Conservation (phyloP, 805 yeast species). For the Kazachstania africana region DNA sequence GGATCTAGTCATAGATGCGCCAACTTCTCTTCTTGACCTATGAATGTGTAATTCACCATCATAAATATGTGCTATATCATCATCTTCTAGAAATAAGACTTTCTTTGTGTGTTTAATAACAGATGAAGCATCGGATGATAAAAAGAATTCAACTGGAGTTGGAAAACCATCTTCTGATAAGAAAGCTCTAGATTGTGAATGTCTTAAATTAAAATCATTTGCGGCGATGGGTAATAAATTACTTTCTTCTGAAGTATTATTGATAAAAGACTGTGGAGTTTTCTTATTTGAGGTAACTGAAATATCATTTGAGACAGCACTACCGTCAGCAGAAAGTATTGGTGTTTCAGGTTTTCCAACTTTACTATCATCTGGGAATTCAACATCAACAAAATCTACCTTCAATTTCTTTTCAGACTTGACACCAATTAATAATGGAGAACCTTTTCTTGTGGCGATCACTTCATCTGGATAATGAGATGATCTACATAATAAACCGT, state of each 20-base stretch:
- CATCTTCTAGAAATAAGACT: constrained; percentile 92
- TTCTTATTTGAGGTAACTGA: constrained; percentile 3
- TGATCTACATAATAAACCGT: constrained; percentile 89
- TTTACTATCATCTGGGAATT: constrained; percentile 63
- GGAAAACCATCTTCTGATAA: constrained; percentile 87
- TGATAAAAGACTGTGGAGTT: constrained; percentile 4
- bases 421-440: constrained; percentile 94
- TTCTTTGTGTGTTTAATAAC: constrained; percentile 95
- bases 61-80: constrained; percentile 95
- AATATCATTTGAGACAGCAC: constrained; percentile 1
- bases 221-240: constrained; percentile 42
- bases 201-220: constrained; percentile 50
- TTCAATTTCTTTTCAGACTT: constrained; percentile 90
- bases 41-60: constrained; percentile 98
- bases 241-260: constrained; percentile 1
- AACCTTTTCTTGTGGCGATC: constrained; percentile 95
- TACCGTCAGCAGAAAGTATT: constrained; percentile 13
- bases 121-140: constrained; percentile 95
- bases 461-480: constrained; percentile 90
- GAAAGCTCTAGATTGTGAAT: constrained; percentile 93
- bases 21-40: constrained; percentile 80
- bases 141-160: constrained; percentile 88
- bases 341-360: constrained; percentile 26
- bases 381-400: constrained; percentile 97
- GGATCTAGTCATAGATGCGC: constrained; percentile 87